These are phyloP conservation scores for Rosa lucieae DNA, from an alignment of 306 rosid species.

Conservation along the genomic window DNA sequence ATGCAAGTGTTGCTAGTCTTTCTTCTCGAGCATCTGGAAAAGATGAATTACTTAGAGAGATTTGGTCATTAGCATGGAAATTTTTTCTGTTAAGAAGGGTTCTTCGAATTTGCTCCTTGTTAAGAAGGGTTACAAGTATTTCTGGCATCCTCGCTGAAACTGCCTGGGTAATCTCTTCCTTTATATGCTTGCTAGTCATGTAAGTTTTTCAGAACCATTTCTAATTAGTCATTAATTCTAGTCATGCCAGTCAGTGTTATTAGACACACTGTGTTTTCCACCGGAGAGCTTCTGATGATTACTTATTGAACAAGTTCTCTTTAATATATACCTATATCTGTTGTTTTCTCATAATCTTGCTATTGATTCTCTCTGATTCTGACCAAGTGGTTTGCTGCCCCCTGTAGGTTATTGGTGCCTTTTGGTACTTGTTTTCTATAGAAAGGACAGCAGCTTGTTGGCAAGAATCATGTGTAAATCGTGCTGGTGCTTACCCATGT, in stretches of 20 bases:
- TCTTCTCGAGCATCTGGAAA: not conserved
- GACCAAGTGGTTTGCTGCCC: not conserved
- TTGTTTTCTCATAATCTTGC: too few species aligned
- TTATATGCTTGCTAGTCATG: constrained; percentile 27
- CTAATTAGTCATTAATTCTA: too few species aligned
- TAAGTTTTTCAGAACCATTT: not conserved
- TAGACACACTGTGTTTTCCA: too few species aligned
- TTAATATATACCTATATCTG: too few species aligned
- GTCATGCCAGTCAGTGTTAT: too few species aligned
- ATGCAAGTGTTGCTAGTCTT: not conserved
- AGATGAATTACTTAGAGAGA: not conserved
- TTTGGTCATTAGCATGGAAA: not conserved
- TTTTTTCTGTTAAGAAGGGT: constrained; percentile 10
- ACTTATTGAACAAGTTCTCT: too few species aligned
- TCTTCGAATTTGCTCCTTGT: constrained; percentile 14
- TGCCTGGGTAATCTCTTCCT: constrained; percentile 29
- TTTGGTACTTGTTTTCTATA: constrained; percentile 19
- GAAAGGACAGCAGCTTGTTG: constrained; percentile 1
- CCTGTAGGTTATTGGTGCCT: constrained; percentile 25
- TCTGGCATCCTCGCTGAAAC: constrained; percentile 19
- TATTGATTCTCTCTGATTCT: too few species aligned
- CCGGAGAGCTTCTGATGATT: too few species aligned
- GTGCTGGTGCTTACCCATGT: too few species aligned
- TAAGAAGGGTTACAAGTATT: not conserved
- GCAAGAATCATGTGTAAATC: not conserved